These are phyloP conservation scores for Cordyceps cateniannulata DNA, from an alignment of 2,329 filamentous ascomycete species.

Conservation along the genomic window DNA sequence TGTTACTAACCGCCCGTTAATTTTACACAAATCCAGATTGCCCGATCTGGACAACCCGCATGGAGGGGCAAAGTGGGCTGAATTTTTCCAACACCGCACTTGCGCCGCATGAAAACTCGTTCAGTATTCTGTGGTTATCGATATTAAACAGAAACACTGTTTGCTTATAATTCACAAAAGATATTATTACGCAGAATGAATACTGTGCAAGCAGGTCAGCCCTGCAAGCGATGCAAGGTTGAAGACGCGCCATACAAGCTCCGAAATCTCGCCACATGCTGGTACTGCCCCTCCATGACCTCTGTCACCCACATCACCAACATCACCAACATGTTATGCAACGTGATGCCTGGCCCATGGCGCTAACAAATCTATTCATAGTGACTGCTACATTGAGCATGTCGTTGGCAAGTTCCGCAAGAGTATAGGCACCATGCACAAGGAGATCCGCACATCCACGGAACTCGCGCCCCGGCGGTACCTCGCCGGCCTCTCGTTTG, in stretches of 20 bases:
- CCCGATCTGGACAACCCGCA: constrained; percentile 6
- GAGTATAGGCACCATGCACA: constrained; percentile 50
- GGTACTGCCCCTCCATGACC: constrained; percentile 15
- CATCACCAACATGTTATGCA: not conserved
- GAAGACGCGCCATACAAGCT: constrained; percentile 16
- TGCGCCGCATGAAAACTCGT: not conserved
- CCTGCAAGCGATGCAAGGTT: constrained; percentile 20
- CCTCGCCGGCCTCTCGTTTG: constrained; percentile 75
- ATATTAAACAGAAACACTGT: not conserved
- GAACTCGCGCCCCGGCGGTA: constrained; percentile 39
- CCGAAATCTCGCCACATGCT: constrained; percentile 21
- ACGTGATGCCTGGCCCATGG: not conserved
- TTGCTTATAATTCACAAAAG: not conserved
- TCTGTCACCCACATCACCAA: not conserved
- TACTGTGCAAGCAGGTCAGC: not conserved
- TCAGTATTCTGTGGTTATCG: not conserved
- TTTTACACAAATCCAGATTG: not conserved
- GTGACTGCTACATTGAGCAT: constrained; percentile 71
- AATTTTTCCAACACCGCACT: not conserved
- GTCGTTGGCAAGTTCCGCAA: constrained; percentile 73
- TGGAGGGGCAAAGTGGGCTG: constrained; percentile 11
- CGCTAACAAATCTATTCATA: constrained; percentile 2
- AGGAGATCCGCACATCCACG: constrained; percentile 35
- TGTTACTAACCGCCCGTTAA: not conserved
- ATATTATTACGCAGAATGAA: not conserved